These are phyloP conservation scores for Chalaropsis thielavioides DNA, from an alignment of 2,329 filamentous ascomycete genomes.

Conservation along the genomic window DNA sequence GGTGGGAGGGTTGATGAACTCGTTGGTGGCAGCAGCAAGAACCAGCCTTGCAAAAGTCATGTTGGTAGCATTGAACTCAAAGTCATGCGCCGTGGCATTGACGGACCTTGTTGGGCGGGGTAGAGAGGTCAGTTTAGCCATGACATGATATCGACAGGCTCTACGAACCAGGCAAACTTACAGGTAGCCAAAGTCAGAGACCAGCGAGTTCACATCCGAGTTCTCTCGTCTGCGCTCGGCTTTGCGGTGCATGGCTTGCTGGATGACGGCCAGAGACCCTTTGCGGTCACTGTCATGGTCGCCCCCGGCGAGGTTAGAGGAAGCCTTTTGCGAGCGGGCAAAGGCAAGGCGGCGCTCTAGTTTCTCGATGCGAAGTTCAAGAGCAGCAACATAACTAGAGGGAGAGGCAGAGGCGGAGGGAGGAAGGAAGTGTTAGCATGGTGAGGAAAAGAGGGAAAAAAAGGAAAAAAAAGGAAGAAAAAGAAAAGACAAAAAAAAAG, in stretches of 20 bases:
- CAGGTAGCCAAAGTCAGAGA: conserved; percentile 88
- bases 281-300: conserved; percentile 38
- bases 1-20: conserved; percentile 49
- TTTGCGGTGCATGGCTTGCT: conserved; percentile 49
- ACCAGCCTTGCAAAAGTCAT: conserved; percentile 89
- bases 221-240: conserved; percentile 55
- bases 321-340: conserved; percentile 55
- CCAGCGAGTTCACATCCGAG: conserved; percentile 76
- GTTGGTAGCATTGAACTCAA: conserved; percentile 72
- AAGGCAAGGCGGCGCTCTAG: conserved; percentile 64
- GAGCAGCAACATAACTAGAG: conserved; percentile 70
- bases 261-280: conserved; percentile 47
- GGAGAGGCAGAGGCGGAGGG: too few relatives aligned
- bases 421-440: neutral
- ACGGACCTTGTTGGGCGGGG: conserved; percentile 48
- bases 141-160: neutral
- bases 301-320: conserved; percentile 39
- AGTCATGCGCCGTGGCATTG: conserved; percentile 87
- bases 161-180: conserved; percentile 30
- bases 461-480: neutral
- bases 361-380: conserved; percentile 83
- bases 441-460: neutral
- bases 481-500: neutral
- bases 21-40: conserved; percentile 64
- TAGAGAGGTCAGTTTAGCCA: neutral